Evolutionary conservation across 176 grass and related monocot genomes (phyloP), one percentile per base, ranked within the genome.

Genomic region (Aechmea fasciata): DNA sequence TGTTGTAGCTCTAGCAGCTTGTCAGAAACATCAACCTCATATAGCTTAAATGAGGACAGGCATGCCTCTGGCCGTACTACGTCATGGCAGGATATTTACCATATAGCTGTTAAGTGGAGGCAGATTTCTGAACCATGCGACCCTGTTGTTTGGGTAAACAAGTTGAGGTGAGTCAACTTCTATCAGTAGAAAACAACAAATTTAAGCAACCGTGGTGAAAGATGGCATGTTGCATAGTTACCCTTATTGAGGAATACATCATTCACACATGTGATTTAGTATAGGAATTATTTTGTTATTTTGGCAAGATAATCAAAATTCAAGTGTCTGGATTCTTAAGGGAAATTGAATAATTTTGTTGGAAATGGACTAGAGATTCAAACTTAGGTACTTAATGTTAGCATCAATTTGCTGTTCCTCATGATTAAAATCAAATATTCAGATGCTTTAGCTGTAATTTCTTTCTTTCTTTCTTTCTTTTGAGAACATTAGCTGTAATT

Each of bases 111-210:
- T 51, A 93, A 85, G 63, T 97, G 94, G 94, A 85, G 94, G 73
- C 89, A 97, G 48, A 85, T 97, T 76, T 97, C 94, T 77, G 94
- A 97, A 74, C 94, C 94, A 50, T 97, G 94, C 83, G 94, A 97
- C 72, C 89, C 94, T 85, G 94, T 97, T 85, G 84, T 97, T 78
- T 97, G 94, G 94, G 71, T 97, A 47, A 97, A 97, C 74, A 97
- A 92, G 57, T 79, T 97, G 72, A 97, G 94, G 94, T 97, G 66
- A 70, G 54, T 11, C 12, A 47, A 19, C 33, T 26, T 26, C 25
- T 41, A 41, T 41, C 33, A 6, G 33, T 41, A 6, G 33, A 41
- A 41, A 41, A 41, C 33, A 6, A 41, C 33, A 41, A 41, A 41
- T 41, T 41, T 41, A 41, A 41, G 33, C 33, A 7, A 3, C 7